A percentile compares a stretch with the other conserved stretches of the same genome.
Evolutionary conservation across 2,329 filamentous ascomycete species (phyloP).

Genomic region (Trichoderma sp.): DNA sequence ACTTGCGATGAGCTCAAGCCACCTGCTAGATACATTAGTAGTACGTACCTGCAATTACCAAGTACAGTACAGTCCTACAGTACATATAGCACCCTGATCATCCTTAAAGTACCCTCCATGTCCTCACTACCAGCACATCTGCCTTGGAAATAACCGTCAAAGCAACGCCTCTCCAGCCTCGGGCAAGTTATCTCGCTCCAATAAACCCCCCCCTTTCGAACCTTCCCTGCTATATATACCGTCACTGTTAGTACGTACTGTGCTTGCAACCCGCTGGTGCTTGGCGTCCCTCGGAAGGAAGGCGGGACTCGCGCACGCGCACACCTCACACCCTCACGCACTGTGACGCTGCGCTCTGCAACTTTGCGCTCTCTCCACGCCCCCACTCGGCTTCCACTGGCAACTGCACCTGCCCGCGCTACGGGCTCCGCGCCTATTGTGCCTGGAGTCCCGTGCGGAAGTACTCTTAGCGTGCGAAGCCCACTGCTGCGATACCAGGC

Average conservation of each 20-base stretch:
- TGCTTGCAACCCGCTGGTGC: background rate
- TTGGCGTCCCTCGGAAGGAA: background rate
- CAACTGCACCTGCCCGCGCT: background rate
- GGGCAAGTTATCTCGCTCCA: too few relatives aligned
- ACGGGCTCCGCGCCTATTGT: background rate
- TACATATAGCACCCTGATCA: too few relatives aligned
- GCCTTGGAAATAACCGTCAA: background rate
- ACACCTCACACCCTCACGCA: too few relatives aligned
- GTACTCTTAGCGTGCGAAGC: background rate
- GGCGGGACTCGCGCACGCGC: constrained; percentile 3
- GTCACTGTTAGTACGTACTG: too few relatives aligned
- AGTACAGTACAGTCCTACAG: too few relatives aligned
- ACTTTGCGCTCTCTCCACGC: background rate
- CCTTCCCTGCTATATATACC: background rate
- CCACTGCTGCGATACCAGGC: background rate
- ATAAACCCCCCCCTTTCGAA: too few relatives aligned
- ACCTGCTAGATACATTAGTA: too few relatives aligned
- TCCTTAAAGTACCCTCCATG: background rate
- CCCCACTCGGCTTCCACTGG: background rate
- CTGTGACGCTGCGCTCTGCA: constrained; percentile 1
- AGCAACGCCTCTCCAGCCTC: background rate
- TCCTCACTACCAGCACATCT: background rate
- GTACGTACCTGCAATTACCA: too few relatives aligned
- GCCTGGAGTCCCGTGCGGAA: constrained; percentile 5
- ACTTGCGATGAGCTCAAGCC: background rate